Conservation (phyloP, 331 rosid genomes). For the Rhamnella rubrinervis region DNA sequence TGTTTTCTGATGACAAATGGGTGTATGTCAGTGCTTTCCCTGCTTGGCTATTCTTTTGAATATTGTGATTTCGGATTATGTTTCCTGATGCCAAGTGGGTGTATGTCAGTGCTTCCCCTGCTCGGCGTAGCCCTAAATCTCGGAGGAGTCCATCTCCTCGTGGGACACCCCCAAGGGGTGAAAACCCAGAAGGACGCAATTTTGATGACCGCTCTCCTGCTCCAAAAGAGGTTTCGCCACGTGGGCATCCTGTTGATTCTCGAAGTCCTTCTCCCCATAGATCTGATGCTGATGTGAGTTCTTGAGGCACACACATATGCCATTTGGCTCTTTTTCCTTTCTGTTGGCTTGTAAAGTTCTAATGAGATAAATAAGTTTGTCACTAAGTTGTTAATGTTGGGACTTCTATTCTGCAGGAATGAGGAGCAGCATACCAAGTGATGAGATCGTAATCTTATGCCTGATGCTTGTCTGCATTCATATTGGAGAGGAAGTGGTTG, state of each 20-base stretch:
- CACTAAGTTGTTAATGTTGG: conserved; percentile 5
- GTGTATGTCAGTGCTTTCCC: conserved; percentile 43
- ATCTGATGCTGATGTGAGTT: conserved; percentile 62
- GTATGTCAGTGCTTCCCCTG: conserved; percentile 43
- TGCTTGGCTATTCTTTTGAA: conserved; percentile 7
- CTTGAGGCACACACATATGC: neutral
- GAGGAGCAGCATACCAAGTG: conserved; percentile 21
- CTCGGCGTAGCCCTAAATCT: conserved; percentile 36
- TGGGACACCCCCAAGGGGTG: conserved; percentile 39
- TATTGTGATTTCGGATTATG: conserved; percentile 7
- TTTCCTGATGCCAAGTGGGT: conserved; percentile 24
- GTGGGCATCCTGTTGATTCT: conserved; percentile 41
- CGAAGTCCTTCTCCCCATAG: conserved; percentile 55
- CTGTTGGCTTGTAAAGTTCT: neutral
- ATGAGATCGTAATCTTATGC: conserved; percentile 8
- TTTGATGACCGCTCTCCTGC: conserved; percentile 36
- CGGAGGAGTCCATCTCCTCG: conserved; percentile 45
- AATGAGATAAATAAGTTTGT: neutral
- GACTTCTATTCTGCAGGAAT: conserved; percentile 42
- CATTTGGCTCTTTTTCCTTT: neutral
- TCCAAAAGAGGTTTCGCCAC: conserved; percentile 41
- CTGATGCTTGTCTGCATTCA: conserved; percentile 12
- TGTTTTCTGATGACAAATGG: conserved; percentile 26
- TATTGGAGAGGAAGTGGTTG: conserved; percentile 17
- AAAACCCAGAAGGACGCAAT: conserved; percentile 36